Evolutionary conservation across 768 basidiomycete genomes (phyloP), one percentile per base, ranked within the genome.

Genomic region (Hirschioporus abietinus): DNA sequence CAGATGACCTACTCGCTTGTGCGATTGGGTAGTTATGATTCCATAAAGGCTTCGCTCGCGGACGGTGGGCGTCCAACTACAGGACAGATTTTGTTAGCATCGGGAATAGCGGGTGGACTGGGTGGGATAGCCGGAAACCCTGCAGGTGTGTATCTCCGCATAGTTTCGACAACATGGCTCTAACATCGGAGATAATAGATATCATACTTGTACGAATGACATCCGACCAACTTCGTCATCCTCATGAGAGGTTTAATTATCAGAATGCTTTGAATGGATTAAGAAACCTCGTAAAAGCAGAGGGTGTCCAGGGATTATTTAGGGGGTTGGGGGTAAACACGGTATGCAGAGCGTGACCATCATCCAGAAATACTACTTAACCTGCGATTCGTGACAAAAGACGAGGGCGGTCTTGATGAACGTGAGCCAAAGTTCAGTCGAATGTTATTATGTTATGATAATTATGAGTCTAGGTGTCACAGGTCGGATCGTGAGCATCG

Each of bases 1-100:
- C 94, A 96, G 78, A 94, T 95, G 93, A 88, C 92, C 10, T 96
- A 96, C 72, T 92, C 92, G 0, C 85, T 95, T 60, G 91, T 93
- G 64, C 87, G 94, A 35, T 78, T 95, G 34, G 93, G 93, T 25
- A 85, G 81, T 24, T 95, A 95, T 72, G 94, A 96, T 72, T 85
- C 87, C 64, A 81, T 91, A 74, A 93, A 93, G 72, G 76, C 78
- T 23, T 78, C 78, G 17, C 73, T 92, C 62, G 82, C 86, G 15
- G 74, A 75, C 68, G 75, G 81, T 35, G 82, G 85, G 2, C 80
- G 78, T 12, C 81, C 87, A n/a, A 85, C 86, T 7, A 77, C 85
- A 0, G 71, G 78, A n/a, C 78, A 81, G 34, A 80, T 92, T 27
- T 79, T 92, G 35, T 65, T 86, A 24, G 88, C 88, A 4, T 89